phyloP scores from a whole-genome alignment of 176 grass and related monocot genomes.

The Puya raimondii region DNA sequence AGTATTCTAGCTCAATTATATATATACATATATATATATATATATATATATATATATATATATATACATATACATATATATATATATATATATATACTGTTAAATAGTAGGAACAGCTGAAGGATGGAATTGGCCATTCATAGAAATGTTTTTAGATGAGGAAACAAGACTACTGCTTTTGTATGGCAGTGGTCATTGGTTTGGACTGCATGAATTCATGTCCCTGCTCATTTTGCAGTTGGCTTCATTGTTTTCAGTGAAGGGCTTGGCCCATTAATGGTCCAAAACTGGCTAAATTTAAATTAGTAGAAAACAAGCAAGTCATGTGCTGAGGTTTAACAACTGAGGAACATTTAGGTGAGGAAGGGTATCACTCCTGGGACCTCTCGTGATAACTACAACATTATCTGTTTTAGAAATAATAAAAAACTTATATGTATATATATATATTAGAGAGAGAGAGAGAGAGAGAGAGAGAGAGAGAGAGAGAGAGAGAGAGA shows the following conservation, averaged over 20 bases:
- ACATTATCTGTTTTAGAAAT: not conserved
- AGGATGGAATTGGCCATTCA: not conserved
- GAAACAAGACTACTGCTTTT: too few species aligned
- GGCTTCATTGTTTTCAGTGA: not conserved
- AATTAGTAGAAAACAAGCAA: not conserved
- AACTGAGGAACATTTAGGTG: constrained; percentile 16
- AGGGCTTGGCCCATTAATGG: not conserved
- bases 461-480: not conserved
- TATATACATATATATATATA: too few species aligned
- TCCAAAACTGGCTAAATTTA: not conserved
- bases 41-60: too few species aligned
- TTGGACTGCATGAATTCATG: not conserved
- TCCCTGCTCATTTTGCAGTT: not conserved
- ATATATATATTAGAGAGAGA: not conserved
- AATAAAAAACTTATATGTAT: constrained; percentile 1
- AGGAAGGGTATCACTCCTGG: constrained; percentile 16
- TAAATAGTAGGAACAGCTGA: not conserved
- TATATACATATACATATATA: too few species aligned
- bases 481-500: not conserved
- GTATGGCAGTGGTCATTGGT: not conserved
- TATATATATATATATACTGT: too few species aligned
- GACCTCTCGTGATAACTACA: not conserved
- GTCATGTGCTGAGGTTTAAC: constrained; percentile 25
- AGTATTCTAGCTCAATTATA: too few species aligned
- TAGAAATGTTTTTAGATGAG: not conserved